phyloP scores from a whole-genome alignment of 495 filamentous ascomycete species.

The Patellaria atrata region DNA sequence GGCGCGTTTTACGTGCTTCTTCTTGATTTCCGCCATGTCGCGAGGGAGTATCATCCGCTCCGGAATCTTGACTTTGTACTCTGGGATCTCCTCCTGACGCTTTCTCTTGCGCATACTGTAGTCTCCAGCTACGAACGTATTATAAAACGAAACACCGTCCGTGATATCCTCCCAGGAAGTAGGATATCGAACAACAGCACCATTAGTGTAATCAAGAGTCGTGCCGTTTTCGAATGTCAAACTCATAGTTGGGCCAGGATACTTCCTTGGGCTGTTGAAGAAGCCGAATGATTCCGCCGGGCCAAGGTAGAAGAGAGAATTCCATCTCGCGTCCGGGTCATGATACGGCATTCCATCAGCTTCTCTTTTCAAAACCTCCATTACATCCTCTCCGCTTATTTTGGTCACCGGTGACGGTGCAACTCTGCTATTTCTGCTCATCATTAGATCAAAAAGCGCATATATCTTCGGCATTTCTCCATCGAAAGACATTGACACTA shows the following conservation, averaged over 20 bases:
- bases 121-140: conserved; percentile 7
- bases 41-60: no score
- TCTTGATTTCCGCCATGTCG: no score
- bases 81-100: no score
- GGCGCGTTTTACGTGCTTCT: no score
- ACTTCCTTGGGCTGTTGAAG: conserved; percentile 15
- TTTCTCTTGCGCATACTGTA: conserved; percentile 1
- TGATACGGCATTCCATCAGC: conserved; percentile 11
- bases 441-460: conserved; percentile 14
- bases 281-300: conserved; percentile 13
- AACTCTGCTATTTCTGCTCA: not conserved
- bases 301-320: conserved; percentile 19
- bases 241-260: conserved; percentile 12
- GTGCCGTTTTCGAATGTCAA: conserved; percentile 17
- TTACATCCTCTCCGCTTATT: conserved; percentile 14
- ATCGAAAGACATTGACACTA: conserved; percentile 15
- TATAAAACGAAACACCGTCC: conserved; percentile 12
- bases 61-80: no score
- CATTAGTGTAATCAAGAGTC: conserved; percentile 8
- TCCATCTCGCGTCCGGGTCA: conserved; percentile 18
- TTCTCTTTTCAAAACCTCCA: conserved; percentile 13
- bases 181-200: conserved; percentile 9
- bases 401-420: conserved; percentile 9
- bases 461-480: conserved; percentile 16
- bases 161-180: conserved; percentile 7